phyloP scores from a whole-genome alignment of 192 early-diverging fungal genomes.

The Coemansia sp. region DNA sequence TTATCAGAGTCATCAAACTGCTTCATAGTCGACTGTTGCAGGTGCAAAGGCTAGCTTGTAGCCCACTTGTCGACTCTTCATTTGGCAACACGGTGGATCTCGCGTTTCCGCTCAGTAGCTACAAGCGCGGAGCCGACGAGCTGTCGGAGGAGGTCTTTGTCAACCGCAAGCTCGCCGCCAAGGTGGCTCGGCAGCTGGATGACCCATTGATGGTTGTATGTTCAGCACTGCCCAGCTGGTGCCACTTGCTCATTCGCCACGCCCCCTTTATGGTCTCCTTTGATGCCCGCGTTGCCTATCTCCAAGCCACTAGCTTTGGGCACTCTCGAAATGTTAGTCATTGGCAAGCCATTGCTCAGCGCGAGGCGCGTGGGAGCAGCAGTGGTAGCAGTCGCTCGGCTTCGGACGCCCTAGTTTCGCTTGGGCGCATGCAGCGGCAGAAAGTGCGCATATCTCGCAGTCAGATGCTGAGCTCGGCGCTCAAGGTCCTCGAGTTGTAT shows the following conservation, averaged over 20 bases:
- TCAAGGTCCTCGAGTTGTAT: conserved; percentile 85
- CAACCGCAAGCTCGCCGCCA: conserved; percentile 81
- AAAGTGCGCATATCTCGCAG: conserved; percentile 84
- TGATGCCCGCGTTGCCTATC: conserved; percentile 70
- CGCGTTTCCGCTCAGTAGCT: background rate
- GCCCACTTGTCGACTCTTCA: background rate
- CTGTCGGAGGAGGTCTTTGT: conserved; percentile 52
- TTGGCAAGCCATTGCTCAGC: conserved; percentile 56
- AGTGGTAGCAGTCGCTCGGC: background rate
- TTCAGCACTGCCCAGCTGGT: conserved; percentile 76
- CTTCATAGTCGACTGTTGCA: background rate
- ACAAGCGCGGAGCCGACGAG: background rate
- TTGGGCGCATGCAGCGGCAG: conserved; percentile 77
- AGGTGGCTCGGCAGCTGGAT: conserved; percentile 81
- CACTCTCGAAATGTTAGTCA: conserved; percentile 73
- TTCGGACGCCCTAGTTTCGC: conserved; percentile 28
- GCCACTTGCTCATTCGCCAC: conserved; percentile 56
- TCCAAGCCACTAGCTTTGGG: conserved; percentile 86
- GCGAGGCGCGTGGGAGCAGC: conserved; percentile 13
- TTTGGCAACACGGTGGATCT: background rate
- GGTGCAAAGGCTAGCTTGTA: background rate
- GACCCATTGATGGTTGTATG: conserved; percentile 89
- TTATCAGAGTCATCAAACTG: conserved; percentile 9
- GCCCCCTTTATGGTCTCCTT: conserved; percentile 84
- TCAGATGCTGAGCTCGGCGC: conserved; percentile 77